Conservation (phyloP, 202 grass and related monocot genomes). For the Dendrocalamus latiflorus region DNA sequence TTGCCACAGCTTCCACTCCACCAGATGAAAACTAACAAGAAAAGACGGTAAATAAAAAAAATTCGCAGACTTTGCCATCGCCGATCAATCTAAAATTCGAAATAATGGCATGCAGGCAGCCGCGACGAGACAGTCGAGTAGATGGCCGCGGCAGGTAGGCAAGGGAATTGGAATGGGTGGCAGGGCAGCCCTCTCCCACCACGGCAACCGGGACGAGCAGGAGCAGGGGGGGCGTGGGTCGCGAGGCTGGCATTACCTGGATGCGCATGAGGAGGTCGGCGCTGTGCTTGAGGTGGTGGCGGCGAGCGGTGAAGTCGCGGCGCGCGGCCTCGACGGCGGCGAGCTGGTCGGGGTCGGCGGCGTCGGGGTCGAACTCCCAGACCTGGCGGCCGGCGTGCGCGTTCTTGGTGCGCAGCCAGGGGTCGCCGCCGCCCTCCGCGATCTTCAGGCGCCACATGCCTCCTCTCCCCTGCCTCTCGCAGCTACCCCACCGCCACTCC, state of each 20-base stretch:
- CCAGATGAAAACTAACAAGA: not conserved
- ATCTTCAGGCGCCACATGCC: slow-evolving; percentile 69
- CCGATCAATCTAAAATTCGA: not conserved
- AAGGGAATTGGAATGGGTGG: no score
- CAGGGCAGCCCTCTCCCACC: no score
- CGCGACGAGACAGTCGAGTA: not conserved
- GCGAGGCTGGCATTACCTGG: slow-evolving; percentile 36
- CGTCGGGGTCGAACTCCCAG: slow-evolving; percentile 89
- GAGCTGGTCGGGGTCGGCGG: slow-evolving; percentile 42
- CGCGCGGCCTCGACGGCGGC: slow-evolving; percentile 57
- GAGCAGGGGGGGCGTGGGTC: not conserved
- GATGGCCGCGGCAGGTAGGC: not conserved
- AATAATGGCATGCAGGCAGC: not conserved
- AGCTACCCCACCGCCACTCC: no score
- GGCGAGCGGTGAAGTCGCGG: slow-evolving; percentile 25
- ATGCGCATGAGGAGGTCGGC: slow-evolving; percentile 78
- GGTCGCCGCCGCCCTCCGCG: slow-evolving; percentile 44
- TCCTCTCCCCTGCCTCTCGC: not conserved
- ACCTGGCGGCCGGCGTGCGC: slow-evolving; percentile 62
- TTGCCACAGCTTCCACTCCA: not conserved
- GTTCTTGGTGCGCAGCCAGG: slow-evolving; percentile 69
- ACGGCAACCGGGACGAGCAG: no score
- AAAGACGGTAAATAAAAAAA: not conserved
- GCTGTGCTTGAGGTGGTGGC: slow-evolving; percentile 55
- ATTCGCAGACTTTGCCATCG: not conserved